Evolutionary conservation across 352 stramenopile genomes (phyloP), one percentile per base, ranked within the genome.

Genomic region (Pythium diclinum): DNA sequence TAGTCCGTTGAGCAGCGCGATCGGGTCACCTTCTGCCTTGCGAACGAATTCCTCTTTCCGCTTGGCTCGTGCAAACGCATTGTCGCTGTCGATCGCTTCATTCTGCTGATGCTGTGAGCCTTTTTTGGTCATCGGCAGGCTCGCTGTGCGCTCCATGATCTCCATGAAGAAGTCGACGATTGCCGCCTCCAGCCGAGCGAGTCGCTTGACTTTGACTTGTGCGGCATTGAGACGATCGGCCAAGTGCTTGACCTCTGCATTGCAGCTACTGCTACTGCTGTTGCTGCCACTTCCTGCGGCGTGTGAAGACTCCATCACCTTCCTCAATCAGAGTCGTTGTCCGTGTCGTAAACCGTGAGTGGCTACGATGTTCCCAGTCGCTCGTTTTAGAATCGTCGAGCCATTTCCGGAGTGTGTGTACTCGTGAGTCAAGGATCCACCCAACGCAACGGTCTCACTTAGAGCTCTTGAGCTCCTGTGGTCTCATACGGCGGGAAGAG

Each of bases 131-230:
- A 56, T 66, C 16, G 64, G 44, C 19, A 60, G 40, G 16, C 34
- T 56, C 28, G 54, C 56, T 3, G 59, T 80, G 16, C 77, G 75
- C 42, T 85, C 75, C 71, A 89, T 82, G 16, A 92, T 65, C 56
- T 92, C 84, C 58, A 87, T 79, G 64, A 89, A 86, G 30, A 91
- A 80, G 67, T 92, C 84, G 8, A 83, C 79, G 42, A 92, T 77
- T 23, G 80, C 76, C 0, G 77, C 73, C 52, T 91, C 84, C 6
- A 92, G 77, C 0, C 82, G 80, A 10, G 79, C 59, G 0, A 92
- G 76, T 7, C 74, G 69, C 56, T 89, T 89, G 32, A 87, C 51
- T 46, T 90, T 90, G 59, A 88, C 68, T 42, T 91, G 84, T 6
- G 84, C 79, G 8, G 65, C 66, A 47, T 89, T 82, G 28, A 93